These are phyloP conservation scores for Candida manassasensis DNA, from an alignment of 805 yeast species.

Conservation along the genomic window DNA sequence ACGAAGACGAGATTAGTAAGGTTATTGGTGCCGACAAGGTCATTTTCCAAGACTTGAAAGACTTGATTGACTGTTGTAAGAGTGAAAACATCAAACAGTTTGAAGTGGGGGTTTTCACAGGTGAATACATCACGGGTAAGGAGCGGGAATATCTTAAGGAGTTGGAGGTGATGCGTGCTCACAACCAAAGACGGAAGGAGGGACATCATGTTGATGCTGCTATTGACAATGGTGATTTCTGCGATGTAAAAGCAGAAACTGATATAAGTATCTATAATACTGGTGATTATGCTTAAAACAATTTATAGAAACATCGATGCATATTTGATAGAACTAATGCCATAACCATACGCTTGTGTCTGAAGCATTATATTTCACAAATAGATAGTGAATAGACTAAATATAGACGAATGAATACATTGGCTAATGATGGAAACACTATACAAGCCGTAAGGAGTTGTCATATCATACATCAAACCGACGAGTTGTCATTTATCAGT, in stretches of 20 bases:
- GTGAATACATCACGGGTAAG: conserved; percentile 89
- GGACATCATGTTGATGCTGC: conserved; percentile 42
- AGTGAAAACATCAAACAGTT: conserved; percentile 53
- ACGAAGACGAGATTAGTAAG: conserved; percentile 68
- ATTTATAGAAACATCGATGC: neutral
- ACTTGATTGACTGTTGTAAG: conserved; percentile 75
- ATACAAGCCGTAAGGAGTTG: no score
- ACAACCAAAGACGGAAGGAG: conserved; percentile 48
- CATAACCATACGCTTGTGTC: neutral
- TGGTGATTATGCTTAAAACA: conserved; percentile 41
- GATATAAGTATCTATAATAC: conserved; percentile 55
- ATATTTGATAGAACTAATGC: neutral
- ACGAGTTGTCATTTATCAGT: no score
- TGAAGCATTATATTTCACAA: no score
- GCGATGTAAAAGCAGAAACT: conserved; percentile 75
- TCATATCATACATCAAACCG: no score
- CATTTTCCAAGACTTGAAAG: conserved; percentile 80
- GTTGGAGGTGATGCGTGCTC: conserved; percentile 77
- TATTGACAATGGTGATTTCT: conserved; percentile 40
- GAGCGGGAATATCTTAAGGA: conserved; percentile 78
- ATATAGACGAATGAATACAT: no score
- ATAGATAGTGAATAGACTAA: no score
- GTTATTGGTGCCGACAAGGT: conserved; percentile 89
- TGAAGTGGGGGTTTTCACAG: conserved; percentile 97
- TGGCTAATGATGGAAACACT: no score